A percentile compares a stretch with the other conserved stretches of the same genome.
Conservation (phyloP, 1,284 basidiomycete genomes). For the Tilletia walkeri region DNA sequence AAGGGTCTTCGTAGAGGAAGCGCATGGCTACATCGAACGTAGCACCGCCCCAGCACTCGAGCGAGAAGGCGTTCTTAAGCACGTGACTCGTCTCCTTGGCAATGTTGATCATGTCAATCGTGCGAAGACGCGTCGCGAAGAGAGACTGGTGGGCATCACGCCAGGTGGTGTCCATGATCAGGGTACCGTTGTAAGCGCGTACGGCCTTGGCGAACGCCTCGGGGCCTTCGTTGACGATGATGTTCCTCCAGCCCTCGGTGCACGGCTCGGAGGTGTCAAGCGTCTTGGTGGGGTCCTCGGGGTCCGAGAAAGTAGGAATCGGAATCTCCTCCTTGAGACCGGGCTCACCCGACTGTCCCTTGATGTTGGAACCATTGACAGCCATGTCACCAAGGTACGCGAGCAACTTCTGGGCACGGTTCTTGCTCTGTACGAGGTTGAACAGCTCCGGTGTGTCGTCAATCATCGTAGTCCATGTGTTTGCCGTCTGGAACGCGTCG, state of each 20-base stretch:
- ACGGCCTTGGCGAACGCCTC: slow-evolving; percentile 99
- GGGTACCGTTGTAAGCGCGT: slow-evolving; percentile 86
- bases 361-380: slow-evolving; percentile 97
- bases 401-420: slow-evolving; percentile 95
- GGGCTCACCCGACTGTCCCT: slow-evolving; percentile 87
- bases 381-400: slow-evolving; percentile 96
- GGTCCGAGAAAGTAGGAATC: slow-evolving; percentile 77
- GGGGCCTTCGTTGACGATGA: slow-evolving; percentile 95
- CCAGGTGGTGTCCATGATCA: slow-evolving; percentile 79
- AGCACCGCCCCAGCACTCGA: slow-evolving; percentile 99
- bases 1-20: slow-evolving; percentile 99
- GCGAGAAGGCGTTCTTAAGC: slow-evolving; percentile 88
- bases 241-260: slow-evolving; percentile 92
- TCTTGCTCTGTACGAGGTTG: slow-evolving; percentile 95
- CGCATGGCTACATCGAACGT: slow-evolving; percentile 99
- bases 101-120: slow-evolving; percentile 97
- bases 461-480: slow-evolving; percentile 85
- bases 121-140: slow-evolving; percentile 91
- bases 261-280: slow-evolving; percentile 82
- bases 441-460: slow-evolving; percentile 97
- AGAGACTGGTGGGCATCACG: slow-evolving; percentile 98
- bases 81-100: slow-evolving; percentile 89
- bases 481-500: slow-evolving; percentile 89
- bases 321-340: slow-evolving; percentile 87
- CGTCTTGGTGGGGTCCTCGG: slow-evolving; percentile 69